Evolutionary conservation across 192 early-diverging fungal genomes (phyloP), one percentile per base, ranked within the genome.

Genomic region (Spizellomyces sp.): DNA sequence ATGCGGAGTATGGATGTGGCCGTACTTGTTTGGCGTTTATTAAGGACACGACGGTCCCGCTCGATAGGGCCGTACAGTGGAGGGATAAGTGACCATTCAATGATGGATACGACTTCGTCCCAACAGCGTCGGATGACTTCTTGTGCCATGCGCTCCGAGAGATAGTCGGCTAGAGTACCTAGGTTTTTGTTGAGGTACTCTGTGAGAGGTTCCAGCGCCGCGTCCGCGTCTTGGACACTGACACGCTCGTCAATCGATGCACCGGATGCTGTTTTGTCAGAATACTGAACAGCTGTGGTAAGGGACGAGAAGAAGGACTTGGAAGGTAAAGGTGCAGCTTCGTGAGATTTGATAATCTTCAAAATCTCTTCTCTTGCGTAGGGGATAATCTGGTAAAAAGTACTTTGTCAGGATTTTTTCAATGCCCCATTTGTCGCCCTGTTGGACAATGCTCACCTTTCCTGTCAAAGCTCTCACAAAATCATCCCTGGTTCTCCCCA

Each of bases 131-230:
- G 76, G 62, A 86, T 86, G 8, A 86, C 83, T 70, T 85, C 81
- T 62, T 86, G 85, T 7, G 84, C 73, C 85, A 86, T 86, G 9
- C 56, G 45, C n/a, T 75, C 46, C 8, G 79, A 80, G 10, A 86
- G 70, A 46, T 73, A 72, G 9, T 66, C 68, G 56, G 77, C 82
- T 5, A 86, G 60, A 4, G 84, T 86, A 22, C 73, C 81, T 9
- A 86, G 69, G 66, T 86, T 86, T 48, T 86, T 83, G 76, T 86
- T 81, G 8, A 86, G 73, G 58, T 86, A 86, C 61, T 81, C 84
- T 17, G 74, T 86, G 48, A 86, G 73, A 14, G 81, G 81, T 15
- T 75, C 70, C 21, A 86, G 67, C 19, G 79, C 69, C 43, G 52
- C 69, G 45, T 86, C 79, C 4, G 80, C 79, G n/a, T 86, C 84